Evolutionary conservation across 2,329 filamentous ascomycete genomes (phyloP), one percentile per base, ranked within the genome.

Genomic region (Clathrospora elynae): DNA sequence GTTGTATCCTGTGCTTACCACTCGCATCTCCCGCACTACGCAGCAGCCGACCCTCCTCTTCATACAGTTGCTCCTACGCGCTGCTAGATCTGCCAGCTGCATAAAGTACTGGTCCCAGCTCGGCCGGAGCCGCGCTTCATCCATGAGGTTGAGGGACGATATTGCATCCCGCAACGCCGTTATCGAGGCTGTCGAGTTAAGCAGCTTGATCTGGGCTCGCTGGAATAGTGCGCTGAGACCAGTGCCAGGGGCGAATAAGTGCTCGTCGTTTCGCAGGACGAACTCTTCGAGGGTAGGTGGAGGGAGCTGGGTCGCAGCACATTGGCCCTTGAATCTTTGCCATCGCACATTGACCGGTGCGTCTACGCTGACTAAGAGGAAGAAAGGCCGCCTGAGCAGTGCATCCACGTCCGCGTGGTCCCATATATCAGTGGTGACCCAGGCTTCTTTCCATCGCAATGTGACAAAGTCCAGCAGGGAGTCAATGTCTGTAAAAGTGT

Each of bases 71-170:
- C 86, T 90, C 53, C 93, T 82, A 57, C 90, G 87, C 1, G 92
- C 88, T 6, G 93, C 93, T 33, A 99, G 82, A 22, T 88, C 90
- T 4, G 93, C 91, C n/a, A 99, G 78, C 26, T 88, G 84, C 93
- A 99, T 99, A 67, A 99, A 99, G 75, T 99, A 99, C 61, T 88
- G 85, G 71, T 99, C 93, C 93, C 93, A 99, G 34, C 83, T 85
- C 1, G 93, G 93, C 1, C 93, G 84, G 23, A 99, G 78, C 2
- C 93, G 86, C 58, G 87, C 81, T 22, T 86, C 80, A 62, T 93
- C 85, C 2, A 86, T 79, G 17, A 99, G 81, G 66, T 95, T 82
- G 6, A 96, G 79, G 32, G 82, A 80, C 34, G 81, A 78, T 1
- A 99, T 81, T 6, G 87, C 85, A 3, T 79, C 76, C 67, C 90